Evolutionary conservation across 2,329 filamentous ascomycete genomes (phyloP), one percentile per base, ranked within the genome.

Genomic region (Ambrosiella cleistominuta): DNA sequence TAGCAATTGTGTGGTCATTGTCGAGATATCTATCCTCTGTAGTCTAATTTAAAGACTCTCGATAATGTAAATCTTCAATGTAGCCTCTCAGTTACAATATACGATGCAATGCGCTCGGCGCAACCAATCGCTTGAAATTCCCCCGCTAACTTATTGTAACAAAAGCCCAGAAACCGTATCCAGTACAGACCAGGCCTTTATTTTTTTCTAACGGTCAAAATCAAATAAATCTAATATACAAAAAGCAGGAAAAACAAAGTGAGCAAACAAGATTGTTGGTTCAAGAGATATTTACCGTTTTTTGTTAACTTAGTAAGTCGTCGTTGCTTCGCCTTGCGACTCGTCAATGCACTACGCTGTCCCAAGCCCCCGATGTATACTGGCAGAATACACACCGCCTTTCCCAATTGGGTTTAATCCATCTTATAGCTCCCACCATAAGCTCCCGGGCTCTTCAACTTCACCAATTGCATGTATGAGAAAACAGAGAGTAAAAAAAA

Each of bases 1-100:
- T 66, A 96, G 79, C 66, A 95, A 83, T 78, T 94, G 88, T 66
- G 88, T 85, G 70, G 89, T 94, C 89, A 95, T 95, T 12, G 15
- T 54, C 8, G 7, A 42, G 39, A n/a, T 42, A 42, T 42, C 27
- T 66, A 38, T 54, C 37, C 8, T 36, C 39, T 11, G 39, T 42
- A n/a, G 39, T 42, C 11, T 3, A 11, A 2, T 42, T 3, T 11
- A 35, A 51, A 35, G 7, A 35, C 11, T n/a, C 11, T 27, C 15
- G 35, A 35, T n/a, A 27, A 7, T 19, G 7, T 12, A 35, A 19
- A 35, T 36, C 5, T 51, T 51, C 13, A 35, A 51, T 3, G 27
- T 27, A 27, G 27, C 27, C 27, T 27, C 27, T 27, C 27, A 2
- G 27, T 27, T 27, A 27, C 27, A 27, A 27, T 27, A 27, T 27